Base-by-base conservation (phyloP, 192 early-diverging fungal genomes). In the Rhizoclosmatium sp. region DNA sequence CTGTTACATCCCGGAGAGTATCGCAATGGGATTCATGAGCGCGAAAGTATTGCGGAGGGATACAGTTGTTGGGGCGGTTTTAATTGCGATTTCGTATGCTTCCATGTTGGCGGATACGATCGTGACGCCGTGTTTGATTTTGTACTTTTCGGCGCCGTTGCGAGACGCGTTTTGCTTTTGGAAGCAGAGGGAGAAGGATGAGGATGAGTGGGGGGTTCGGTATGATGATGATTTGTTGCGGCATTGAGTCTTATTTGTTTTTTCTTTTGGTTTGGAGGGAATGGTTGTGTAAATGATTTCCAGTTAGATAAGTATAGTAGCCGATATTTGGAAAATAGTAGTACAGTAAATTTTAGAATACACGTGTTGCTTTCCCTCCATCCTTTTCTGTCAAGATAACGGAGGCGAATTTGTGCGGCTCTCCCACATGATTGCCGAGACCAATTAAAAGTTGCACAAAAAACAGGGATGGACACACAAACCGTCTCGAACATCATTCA, bases 111-210 rank as follows among this genome's bases (percentile, higher is more conserved):
- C 39, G 49, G 70, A 71, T 58, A 40, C 41, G 1, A n/a, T 71
- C 39, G 56, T 71, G 16, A 58, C 70, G 23, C 70, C 70, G 54
- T 40, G 19, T 40, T 58, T 71, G 56, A 41, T 71, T 42, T 16
- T 68, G 66, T 68, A 68, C 21, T 68, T 68, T 65, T 31, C 39
- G 62, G 54, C 9, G 54, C 54, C 60, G 23, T 9, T 62, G 60
- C 7, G 39, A 40, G 39, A 31, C 0, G 31, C 31, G 39, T 40
- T 62, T 40, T 62, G 21, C 39, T 62, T 54, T 54, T 54, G 21
- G 60, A 62, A 62, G 21, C 60, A 62, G 21, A 31, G 23, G 39
- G 60, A 54, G 51, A 54, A 54, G 51, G 51, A 54, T 7, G 16
- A 54, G 51, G 16, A 54, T 31, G 31, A 31, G 31, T 31, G 31